phyloP scores from a whole-genome alignment of 306 rosid species.

The Abrus precatorius region DNA sequence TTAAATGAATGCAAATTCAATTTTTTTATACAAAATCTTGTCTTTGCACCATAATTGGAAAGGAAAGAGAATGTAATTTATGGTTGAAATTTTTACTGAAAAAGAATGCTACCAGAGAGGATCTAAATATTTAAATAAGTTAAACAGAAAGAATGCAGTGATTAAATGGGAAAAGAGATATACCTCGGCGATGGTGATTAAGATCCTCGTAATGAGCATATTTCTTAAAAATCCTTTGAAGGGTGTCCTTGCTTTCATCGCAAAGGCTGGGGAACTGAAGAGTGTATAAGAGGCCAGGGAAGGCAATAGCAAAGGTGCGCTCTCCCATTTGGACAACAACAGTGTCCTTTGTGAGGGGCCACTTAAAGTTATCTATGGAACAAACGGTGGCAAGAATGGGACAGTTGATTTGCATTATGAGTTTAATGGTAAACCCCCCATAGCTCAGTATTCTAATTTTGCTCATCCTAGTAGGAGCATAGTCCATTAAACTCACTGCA shows the following conservation, averaged over 20 bases:
- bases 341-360: slow-evolving; percentile 48
- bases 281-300: slow-evolving; percentile 50
- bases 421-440: slow-evolving; percentile 1
- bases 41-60: too few species aligned
- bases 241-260: neutral
- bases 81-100: too few species aligned
- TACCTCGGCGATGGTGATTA: too few species aligned
- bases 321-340: slow-evolving; percentile 1
- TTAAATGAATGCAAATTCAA: too few species aligned
- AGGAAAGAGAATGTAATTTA: too few species aligned
- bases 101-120: too few species aligned
- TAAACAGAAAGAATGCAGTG: too few species aligned
- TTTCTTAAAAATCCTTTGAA: slow-evolving; percentile 1
- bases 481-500: neutral
- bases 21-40: too few species aligned
- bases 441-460: neutral
- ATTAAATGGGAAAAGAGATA: too few species aligned
- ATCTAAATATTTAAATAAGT: too few species aligned
- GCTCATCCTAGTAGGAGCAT: too few species aligned
- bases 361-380: slow-evolving; percentile 7
- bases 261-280: slow-evolving; percentile 20
- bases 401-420: neutral
- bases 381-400: slow-evolving; percentile 32
- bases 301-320: slow-evolving; percentile 26
- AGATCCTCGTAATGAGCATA: slow-evolving; percentile 36